Conservation (phyloP, 169 alveolate species). For the Plasmodium adleri region DNA sequence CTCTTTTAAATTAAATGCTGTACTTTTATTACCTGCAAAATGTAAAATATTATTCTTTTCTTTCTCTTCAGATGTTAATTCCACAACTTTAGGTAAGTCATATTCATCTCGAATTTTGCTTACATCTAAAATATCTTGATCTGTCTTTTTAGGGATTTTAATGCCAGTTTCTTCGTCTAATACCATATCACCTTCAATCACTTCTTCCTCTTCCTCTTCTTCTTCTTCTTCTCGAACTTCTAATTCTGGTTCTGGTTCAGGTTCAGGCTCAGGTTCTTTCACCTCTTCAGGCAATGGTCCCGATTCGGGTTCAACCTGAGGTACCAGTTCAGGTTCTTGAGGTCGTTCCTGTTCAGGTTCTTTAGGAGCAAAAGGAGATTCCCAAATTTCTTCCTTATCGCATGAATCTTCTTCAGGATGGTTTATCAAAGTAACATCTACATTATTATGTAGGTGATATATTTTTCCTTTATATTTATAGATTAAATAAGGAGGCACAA, state of each 20-base stretch:
- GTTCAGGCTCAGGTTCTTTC: background rate
- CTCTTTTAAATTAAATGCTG: slow-evolving; percentile 14
- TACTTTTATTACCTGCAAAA: slow-evolving; percentile 10
- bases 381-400: background rate
- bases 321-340: background rate
- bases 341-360: background rate
- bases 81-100: slow-evolving; percentile 4
- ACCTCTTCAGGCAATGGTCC: slow-evolving; percentile 2
- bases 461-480: slow-evolving; percentile 45
- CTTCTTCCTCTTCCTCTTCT: background rate
- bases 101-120: background rate
- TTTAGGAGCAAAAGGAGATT: background rate
- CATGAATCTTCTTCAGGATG: background rate
- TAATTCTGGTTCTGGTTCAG: background rate
- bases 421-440: slow-evolving; percentile 7
- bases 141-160: slow-evolving; percentile 6
- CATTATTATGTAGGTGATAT: slow-evolving; percentile 50
- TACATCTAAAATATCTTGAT: background rate
- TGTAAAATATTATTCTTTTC: slow-evolving; percentile 14
- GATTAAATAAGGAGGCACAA: slow-evolving; percentile 54
- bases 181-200: background rate
- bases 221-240: background rate
- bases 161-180: slow-evolving; percentile 62
- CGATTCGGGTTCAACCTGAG: background rate
- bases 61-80: slow-evolving; percentile 19